Conservation (phyloP, 2,329 filamentous ascomycete genomes). For the Cladophialophora immunda region DNA sequence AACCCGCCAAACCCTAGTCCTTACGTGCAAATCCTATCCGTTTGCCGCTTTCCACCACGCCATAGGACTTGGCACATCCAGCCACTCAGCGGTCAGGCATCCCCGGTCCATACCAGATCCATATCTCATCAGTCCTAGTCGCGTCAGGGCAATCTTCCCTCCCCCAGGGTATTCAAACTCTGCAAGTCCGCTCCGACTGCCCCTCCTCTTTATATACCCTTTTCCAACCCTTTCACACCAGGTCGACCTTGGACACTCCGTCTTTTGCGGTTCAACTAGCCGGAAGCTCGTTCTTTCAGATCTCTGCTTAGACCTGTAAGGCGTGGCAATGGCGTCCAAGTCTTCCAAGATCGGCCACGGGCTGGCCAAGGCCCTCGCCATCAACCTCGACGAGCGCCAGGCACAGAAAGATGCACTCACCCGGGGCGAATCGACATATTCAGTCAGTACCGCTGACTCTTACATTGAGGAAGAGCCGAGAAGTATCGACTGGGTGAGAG, state of each 20-base stretch:
- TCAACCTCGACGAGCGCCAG: slow-evolving; percentile 76
- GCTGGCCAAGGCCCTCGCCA: slow-evolving; percentile 81
- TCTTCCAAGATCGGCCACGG: slow-evolving; percentile 71
- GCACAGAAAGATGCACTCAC: slow-evolving; percentile 69
- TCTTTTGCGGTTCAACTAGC: slow-evolving; percentile 23
- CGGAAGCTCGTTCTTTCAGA: slow-evolving; percentile 16
- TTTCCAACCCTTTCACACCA: background rate
- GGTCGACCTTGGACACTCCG: background rate
- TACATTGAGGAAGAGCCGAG: slow-evolving; percentile 87
- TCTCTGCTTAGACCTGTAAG: slow-evolving; percentile 9
- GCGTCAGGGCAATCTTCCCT: slow-evolving; percentile 16
- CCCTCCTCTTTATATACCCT: slow-evolving; percentile 15
- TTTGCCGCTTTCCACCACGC: slow-evolving; percentile 13
- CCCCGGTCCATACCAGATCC: slow-evolving; percentile 11
- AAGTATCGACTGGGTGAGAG: slow-evolving; percentile 73
- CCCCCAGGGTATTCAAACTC: slow-evolving; percentile 19
- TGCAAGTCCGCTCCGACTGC: slow-evolving; percentile 16
- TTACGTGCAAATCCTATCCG: slow-evolving; percentile 13
- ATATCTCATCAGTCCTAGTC: background rate
- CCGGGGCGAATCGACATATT: slow-evolving; percentile 81
- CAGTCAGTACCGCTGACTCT: slow-evolving; percentile 74
- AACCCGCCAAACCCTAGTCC: slow-evolving; percentile 12
- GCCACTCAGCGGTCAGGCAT: background rate
- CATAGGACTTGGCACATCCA: slow-evolving; percentile 25
- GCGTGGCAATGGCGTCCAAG: slow-evolving; percentile 38